Percentiles rank a stretch among this genome's conserved stretches.
Conservation (phyloP, 257 asterid genomes). For the Nicotiana paniculata region DNA sequence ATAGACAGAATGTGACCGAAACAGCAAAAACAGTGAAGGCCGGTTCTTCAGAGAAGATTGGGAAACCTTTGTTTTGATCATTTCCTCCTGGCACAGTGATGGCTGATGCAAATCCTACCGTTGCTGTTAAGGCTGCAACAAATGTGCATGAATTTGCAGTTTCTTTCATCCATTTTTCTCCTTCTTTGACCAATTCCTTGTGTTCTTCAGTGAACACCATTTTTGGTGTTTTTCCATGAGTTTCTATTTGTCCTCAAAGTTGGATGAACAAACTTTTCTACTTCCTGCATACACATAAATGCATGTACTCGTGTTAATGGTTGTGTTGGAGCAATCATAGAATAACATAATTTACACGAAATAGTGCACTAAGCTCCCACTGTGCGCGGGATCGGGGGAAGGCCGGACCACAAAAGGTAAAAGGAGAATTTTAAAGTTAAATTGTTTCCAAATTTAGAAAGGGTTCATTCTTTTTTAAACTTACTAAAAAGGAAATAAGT, state of each 20-base stretch:
- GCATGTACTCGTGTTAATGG: not conserved
- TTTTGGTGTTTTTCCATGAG: constrained; percentile 20
- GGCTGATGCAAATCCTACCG: constrained; percentile 17
- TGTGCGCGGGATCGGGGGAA: too few relatives aligned
- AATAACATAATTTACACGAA: too few relatives aligned
- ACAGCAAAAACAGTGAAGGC: constrained; percentile 4
- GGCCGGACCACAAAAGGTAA: too few relatives aligned
- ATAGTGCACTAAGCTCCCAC: too few relatives aligned
- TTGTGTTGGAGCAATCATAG: not conserved
- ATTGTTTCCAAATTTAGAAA: too few relatives aligned
- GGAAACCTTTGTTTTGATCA: not conserved
- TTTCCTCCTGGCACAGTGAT: constrained; percentile 22
- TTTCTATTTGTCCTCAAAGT: constrained; percentile 17
- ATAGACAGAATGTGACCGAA: constrained; percentile 7
- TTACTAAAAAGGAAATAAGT: too few relatives aligned
- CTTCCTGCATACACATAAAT: constrained; percentile 18
- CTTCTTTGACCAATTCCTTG: constrained; percentile 8
- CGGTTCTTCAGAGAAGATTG: not conserved
- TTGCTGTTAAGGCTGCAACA: constrained; percentile 13
- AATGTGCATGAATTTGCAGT: constrained; percentile 18
- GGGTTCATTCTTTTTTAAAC: too few relatives aligned
- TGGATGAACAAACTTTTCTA: constrained; percentile 26
- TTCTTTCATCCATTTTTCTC: constrained; percentile 19
- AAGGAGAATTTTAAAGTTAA: too few relatives aligned
- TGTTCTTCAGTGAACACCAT: constrained; percentile 16